Percentiles rank a stretch among this genome's conserved stretches.
phyloP scores from a whole-genome alignment of 257 asterid species.

The Lycium barbarum region DNA sequence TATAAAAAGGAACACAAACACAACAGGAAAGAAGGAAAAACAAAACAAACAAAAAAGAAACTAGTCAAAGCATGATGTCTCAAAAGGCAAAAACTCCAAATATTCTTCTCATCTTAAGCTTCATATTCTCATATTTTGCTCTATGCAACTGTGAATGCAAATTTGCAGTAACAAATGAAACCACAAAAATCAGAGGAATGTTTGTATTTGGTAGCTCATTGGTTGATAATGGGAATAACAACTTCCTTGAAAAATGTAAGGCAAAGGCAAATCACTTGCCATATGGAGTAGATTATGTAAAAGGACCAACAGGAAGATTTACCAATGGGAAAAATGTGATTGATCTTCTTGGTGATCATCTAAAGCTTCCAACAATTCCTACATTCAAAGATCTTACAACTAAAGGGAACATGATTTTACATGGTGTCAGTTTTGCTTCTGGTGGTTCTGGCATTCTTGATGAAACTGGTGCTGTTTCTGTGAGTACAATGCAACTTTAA shows the following conservation, averaged over 20 bases:
- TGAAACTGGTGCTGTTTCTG: conserved; percentile 64
- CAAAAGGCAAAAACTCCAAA: neutral
- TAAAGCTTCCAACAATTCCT: conserved; percentile 57
- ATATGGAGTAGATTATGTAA: conserved; percentile 70
- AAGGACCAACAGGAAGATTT: conserved; percentile 63
- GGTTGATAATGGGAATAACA: conserved; percentile 86
- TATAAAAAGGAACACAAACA: neutral
- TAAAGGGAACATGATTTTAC: conserved; percentile 52
- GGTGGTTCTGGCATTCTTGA: conserved; percentile 89
- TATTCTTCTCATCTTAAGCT: neutral
- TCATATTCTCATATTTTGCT: neutral
- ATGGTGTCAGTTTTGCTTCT: conserved; percentile 76
- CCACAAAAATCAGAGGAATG: conserved; percentile 54
- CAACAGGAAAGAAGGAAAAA: neutral
- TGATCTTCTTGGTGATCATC: conserved; percentile 58
- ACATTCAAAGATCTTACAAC: conserved; percentile 70
- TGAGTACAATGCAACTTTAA: conserved; percentile 36
- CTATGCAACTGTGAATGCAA: conserved; percentile 1
- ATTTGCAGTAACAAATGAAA: neutral
- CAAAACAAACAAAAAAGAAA: neutral
- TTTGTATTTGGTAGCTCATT: conserved; percentile 88
- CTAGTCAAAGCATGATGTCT: neutral
- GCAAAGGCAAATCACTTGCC: conserved; percentile 70
- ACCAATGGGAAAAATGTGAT: conserved; percentile 69
- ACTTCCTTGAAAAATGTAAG: conserved; percentile 51